These are phyloP conservation scores for Phytophthora pluvialis DNA, from an alignment of 352 stramenopile species.

Conservation along the genomic window DNA sequence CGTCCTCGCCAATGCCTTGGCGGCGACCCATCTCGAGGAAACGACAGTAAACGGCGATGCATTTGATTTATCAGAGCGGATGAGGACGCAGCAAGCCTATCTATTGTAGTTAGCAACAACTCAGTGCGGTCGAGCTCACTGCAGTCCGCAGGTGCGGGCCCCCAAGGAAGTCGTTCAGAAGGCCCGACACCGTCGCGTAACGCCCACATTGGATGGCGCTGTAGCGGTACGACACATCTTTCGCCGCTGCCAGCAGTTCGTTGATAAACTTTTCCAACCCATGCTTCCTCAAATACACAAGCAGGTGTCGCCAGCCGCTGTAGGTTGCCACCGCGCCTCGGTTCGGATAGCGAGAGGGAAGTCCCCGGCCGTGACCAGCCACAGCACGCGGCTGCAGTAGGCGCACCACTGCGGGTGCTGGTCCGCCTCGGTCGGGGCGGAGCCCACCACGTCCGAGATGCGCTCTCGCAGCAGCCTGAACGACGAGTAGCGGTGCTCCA, in stretches of 20 bases:
- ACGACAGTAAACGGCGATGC: neutral
- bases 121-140: conserved; percentile 5
- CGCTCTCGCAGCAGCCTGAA: conserved; percentile 50
- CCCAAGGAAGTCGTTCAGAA: conserved; percentile 60
- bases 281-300: conserved; percentile 34
- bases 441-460: conserved; percentile 31
- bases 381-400: conserved; percentile 56
- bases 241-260: conserved; percentile 41
- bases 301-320: conserved; percentile 27
- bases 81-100: neutral
- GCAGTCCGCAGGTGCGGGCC: conserved; percentile 24
- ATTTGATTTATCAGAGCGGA: neutral
- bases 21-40: no score
- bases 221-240: conserved; percentile 56
- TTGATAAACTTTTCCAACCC: conserved; percentile 49
- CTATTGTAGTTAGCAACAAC: conserved; percentile 8
- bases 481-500: conserved; percentile 61
- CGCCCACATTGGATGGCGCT: conserved; percentile 46
- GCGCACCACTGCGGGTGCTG: conserved; percentile 55
- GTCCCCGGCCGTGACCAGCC: conserved; percentile 39
- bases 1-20: no score
- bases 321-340: conserved; percentile 25
- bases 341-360: conserved; percentile 57
- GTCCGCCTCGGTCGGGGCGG: conserved; percentile 14
- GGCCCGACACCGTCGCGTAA: conserved; percentile 48